These are phyloP conservation scores for Hymenoscyphus occultus DNA, from an alignment of 2,329 filamentous ascomycete genomes.

Conservation along the genomic window DNA sequence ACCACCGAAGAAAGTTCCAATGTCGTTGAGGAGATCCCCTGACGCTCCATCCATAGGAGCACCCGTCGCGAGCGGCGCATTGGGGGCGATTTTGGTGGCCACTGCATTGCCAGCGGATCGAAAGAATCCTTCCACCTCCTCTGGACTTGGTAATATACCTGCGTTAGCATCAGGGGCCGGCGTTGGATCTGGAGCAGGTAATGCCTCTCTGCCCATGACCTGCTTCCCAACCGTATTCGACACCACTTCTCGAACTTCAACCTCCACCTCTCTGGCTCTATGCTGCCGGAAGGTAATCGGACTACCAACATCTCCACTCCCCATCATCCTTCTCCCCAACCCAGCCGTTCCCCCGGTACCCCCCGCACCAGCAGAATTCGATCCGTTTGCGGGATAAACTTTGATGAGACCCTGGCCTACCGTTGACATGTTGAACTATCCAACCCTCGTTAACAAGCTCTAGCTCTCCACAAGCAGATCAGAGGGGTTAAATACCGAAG, in stretches of 20 bases:
- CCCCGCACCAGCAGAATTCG: constrained; percentile 6
- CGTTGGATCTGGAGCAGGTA: constrained; percentile 1
- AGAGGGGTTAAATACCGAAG: background rate
- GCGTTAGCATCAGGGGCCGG: background rate
- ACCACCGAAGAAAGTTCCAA: constrained; percentile 13
- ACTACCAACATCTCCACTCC: background rate
- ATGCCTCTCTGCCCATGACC: background rate
- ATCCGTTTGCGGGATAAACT: constrained; percentile 11
- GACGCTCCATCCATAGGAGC: background rate
- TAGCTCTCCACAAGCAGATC: background rate
- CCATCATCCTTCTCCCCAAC: background rate
- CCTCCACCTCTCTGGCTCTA: background rate
- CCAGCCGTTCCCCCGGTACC: background rate
- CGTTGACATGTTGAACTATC: constrained; percentile 23
- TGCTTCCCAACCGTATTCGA: background rate
- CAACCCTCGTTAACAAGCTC: background rate
- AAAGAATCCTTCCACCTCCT: constrained; percentile 21
- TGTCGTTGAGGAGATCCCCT: background rate
- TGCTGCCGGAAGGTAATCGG: background rate
- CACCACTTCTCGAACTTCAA: background rate
- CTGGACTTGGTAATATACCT: constrained; percentile 5
- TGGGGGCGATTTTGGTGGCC: constrained; percentile 7
- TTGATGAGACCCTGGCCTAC: constrained; percentile 23
- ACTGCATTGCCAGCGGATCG: constrained; percentile 10
- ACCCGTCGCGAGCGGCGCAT: constrained; percentile 2